These are phyloP conservation scores for Forsythia suspensa DNA, from an alignment of 257 asterid species.

Conservation along the genomic window DNA sequence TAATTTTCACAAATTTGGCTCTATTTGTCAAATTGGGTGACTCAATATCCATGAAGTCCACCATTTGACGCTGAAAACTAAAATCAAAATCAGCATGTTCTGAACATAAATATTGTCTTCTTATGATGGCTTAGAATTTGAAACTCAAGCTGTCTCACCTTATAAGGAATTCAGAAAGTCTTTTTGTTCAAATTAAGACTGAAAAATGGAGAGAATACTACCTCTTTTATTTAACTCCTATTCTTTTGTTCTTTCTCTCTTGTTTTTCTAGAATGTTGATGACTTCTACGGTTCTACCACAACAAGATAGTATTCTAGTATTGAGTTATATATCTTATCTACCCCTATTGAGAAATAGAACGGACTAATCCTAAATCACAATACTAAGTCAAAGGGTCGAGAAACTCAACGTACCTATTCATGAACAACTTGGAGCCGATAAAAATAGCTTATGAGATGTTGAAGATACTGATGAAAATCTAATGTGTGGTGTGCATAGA, in stretches of 20 bases:
- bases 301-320: background rate
- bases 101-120: background rate
- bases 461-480: background rate
- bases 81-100: background rate
- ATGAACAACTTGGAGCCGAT: background rate
- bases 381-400: background rate
- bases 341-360: background rate
- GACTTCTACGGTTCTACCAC: background rate
- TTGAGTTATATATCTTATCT: background rate
- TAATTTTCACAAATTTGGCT: background rate
- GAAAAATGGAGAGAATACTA: too few species aligned
- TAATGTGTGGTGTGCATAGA: background rate
- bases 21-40: background rate
- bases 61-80: background rate
- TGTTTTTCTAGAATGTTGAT: background rate
- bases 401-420: background rate
- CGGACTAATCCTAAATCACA: background rate
- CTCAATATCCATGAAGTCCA: background rate
- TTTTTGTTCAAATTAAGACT: too few species aligned
- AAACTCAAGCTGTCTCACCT: too few species aligned
- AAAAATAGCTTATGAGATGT: background rate
- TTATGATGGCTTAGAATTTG: background rate
- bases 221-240: too few species aligned
- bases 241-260: too few species aligned
- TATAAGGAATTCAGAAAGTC: too few species aligned